Conservation (phyloP, 2,329 filamentous ascomycete genomes). For the Colletotrichum sp. region DNA sequence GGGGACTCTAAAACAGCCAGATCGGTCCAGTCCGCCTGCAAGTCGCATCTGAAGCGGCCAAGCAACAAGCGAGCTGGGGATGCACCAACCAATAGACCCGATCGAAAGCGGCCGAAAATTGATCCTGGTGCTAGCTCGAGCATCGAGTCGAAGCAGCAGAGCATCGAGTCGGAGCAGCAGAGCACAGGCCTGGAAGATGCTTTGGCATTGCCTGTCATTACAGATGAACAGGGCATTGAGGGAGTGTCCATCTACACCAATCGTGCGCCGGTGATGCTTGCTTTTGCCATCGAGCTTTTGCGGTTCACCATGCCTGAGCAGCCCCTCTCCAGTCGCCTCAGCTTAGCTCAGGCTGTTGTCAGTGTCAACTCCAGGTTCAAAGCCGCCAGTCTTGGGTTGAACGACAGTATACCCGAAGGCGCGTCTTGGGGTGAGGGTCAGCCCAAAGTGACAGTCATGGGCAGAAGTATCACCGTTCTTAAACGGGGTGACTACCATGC, state of each 20-base stretch:
- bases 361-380: slow-evolving; percentile 81
- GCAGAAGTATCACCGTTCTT: slow-evolving; percentile 75
- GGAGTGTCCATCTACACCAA: slow-evolving; percentile 72
- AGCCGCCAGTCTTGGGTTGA: slow-evolving; percentile 76
- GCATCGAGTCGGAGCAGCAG: slow-evolving; percentile 3
- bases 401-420: slow-evolving; percentile 67
- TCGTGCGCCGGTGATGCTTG: slow-evolving; percentile 80
- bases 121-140: slow-evolving; percentile 10
- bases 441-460: slow-evolving; percentile 74
- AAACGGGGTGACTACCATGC: slow-evolving; percentile 74
- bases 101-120: slow-evolving; percentile 15
- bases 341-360: slow-evolving; percentile 82
- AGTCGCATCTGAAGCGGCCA: slow-evolving; percentile 49
- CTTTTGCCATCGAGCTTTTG: slow-evolving; percentile 76
- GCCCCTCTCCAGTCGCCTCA: slow-evolving; percentile 81
- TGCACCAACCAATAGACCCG: slow-evolving; percentile 20
- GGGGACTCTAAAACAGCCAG: slow-evolving; percentile 55
- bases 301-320: slow-evolving; percentile 87
- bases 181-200: slow-evolving; percentile 64
- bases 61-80: not conserved
- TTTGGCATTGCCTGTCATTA: slow-evolving; percentile 62
- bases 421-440: slow-evolving; percentile 79
- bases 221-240: slow-evolving; percentile 64
- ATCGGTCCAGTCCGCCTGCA: slow-evolving; percentile 59
- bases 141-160: slow-evolving; percentile 8